Evolutionary conservation across 179 eudicot genomes (phyloP), one percentile per base, ranked within the genome.

Genomic region (Spergularia azorica): DNA sequence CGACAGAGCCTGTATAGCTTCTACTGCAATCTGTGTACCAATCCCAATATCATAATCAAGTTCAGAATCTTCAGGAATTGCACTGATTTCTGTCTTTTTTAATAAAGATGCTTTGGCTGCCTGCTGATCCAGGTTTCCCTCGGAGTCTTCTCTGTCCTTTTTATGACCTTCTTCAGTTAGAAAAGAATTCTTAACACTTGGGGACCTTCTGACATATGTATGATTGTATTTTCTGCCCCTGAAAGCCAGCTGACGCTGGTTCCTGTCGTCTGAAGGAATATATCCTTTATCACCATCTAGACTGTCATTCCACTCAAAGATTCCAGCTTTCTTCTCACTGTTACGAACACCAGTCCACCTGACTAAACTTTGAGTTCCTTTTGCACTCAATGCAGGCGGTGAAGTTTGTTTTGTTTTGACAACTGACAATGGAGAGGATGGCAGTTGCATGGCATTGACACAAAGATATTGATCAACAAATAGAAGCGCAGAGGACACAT

Each of bases 1-100:
- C 16, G 70, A 79, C 74, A 82, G 67, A 54, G 76, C 85, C 61
- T 82, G 82, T 46, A 82, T 82, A 60, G 85, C 85, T 79, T 82
- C 82, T 26, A 77, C 85, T 12, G 85, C 85, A 21, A 82, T 79
- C 52, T 79, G 85, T 51, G 85, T 79, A 63, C 50, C 71, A 39
- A 72, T 26, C 20, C 85, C 85, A 72, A 79, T 72, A 58, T 82
- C 85, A 76, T 20, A 79, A 51, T 26, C 46, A 52, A 61, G 10
- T 36, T 71, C 82, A 43, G 50, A 52, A 16, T 82, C 82, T 39
- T 75, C 54, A 56, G 71, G 61, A 46, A 20, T 17, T 38, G 46
- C 63, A 71, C n/a, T 8, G 36, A 41, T 60, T 39, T 71, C 82
- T 21, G 76, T 38, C 68, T 63, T 63, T 56, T 9, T 64, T 36